phyloP scores from a whole-genome alignment of 176 grass and related monocot genomes.

The Olyra latifolia region DNA sequence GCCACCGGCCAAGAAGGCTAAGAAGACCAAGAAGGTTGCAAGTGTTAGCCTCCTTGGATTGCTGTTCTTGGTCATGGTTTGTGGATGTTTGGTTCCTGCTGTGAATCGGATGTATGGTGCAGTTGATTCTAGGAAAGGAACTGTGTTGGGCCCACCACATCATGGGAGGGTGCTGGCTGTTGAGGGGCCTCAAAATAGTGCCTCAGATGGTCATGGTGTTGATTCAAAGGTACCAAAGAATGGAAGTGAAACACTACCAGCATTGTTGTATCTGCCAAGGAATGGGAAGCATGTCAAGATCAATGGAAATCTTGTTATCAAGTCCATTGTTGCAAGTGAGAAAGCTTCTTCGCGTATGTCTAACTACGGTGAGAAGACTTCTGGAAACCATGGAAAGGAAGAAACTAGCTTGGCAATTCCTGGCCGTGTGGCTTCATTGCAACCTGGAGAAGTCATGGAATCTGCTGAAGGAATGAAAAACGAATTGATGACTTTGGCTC shows the following conservation, averaged over 20 bases:
- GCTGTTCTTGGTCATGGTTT: conserved; percentile 39
- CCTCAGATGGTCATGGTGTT: conserved; percentile 11
- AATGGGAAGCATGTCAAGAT: conserved; percentile 79
- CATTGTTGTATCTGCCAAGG: conserved; percentile 57
- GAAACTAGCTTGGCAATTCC: conserved; percentile 58
- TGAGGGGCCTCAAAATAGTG: conserved; percentile 32
- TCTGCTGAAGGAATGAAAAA: conserved; percentile 32
- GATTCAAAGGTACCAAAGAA: conserved; percentile 21
- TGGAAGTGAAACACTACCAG: conserved; percentile 46
- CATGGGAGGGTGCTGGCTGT: conserved; percentile 55
- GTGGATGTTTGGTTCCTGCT: conserved; percentile 33
- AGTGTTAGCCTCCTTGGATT: conserved; percentile 58
- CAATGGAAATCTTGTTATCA: conserved; percentile 68
- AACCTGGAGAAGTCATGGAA: conserved; percentile 34
- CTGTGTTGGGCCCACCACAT: conserved; percentile 18
- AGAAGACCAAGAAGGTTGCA: conserved; percentile 62
- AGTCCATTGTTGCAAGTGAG: conserved; percentile 60
- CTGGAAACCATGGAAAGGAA: conserved; percentile 28
- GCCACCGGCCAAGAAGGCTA: conserved; percentile 59
- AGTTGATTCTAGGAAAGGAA: not conserved
- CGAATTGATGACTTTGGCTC: conserved; percentile 45
- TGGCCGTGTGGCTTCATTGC: conserved; percentile 23
- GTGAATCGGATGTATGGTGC: conserved; percentile 35
- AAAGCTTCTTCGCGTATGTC: conserved; percentile 38
- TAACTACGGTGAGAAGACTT: conserved; percentile 28